Percentiles rank a stretch among this genome's conserved stretches.
Evolutionary conservation across 2,329 filamentous ascomycete species (phyloP).

Genomic region (Capronia coronata): DNA sequence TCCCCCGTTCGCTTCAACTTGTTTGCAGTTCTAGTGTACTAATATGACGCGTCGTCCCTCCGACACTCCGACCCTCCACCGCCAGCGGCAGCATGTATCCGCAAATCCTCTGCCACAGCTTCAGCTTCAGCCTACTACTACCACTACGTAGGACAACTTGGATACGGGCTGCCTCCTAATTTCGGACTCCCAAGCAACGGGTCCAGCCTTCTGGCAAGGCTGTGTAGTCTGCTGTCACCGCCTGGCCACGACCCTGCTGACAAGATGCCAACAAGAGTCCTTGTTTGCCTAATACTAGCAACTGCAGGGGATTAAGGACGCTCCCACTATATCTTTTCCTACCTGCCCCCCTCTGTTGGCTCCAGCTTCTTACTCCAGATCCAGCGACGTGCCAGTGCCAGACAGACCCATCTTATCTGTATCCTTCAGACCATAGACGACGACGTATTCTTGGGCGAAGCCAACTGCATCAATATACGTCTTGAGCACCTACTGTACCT

Average conservation of each 20-base stretch:
- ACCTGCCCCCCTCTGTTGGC: constrained; percentile 3
- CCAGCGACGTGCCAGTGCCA: constrained; percentile 11
- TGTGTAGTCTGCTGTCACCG: neutral
- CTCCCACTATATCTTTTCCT: constrained; percentile 18
- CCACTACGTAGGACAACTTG: too few species aligned
- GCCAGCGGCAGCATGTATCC: neutral
- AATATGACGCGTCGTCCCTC: neutral
- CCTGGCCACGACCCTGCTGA: neutral
- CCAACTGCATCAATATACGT: neutral
- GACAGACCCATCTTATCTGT: constrained; percentile 1
- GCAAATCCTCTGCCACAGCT: too few species aligned
- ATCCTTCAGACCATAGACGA: neutral
- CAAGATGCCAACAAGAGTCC: neutral
- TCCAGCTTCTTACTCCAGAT: constrained; percentile 1
- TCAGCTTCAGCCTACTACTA: too few species aligned
- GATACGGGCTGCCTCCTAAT: neutral
- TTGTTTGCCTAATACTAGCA: constrained; percentile 7
- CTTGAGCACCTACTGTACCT: neutral
- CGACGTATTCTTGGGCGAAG: neutral
- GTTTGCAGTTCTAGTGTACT: too few species aligned
- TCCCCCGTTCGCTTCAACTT: neutral
- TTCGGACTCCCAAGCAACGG: neutral
- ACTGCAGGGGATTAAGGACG: neutral
- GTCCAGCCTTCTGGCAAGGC: neutral
- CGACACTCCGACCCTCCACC: neutral